phyloP scores from a whole-genome alignment of 139 green algal species.

The Limnomonas spitsbergensis region DNA sequence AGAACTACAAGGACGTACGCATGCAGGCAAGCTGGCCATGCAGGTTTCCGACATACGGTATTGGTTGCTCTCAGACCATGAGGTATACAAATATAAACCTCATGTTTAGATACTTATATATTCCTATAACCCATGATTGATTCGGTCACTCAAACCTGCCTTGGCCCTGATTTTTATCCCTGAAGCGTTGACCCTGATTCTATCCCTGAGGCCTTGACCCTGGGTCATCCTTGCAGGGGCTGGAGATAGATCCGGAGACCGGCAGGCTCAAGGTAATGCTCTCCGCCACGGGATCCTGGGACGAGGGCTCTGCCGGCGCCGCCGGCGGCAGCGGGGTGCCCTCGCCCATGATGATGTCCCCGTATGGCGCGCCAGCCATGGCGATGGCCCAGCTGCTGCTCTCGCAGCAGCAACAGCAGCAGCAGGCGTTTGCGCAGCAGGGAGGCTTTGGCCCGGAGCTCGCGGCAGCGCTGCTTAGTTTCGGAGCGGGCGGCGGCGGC shows the following conservation, averaged over 20 bases:
- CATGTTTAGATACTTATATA: too few species aligned
- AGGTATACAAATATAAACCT: too few species aligned
- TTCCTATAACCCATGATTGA: too few species aligned
- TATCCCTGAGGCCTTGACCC: too few species aligned
- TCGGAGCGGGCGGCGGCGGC: too few species aligned
- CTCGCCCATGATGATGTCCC: background rate
- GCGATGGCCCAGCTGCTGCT: background rate
- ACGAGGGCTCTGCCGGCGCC: background rate
- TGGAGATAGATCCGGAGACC: slow-evolving; percentile 11
- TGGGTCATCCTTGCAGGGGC: too few species aligned
- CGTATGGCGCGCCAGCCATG: background rate
- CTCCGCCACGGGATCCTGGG: slow-evolving; percentile 20
- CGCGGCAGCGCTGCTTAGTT: background rate
- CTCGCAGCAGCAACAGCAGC: background rate
- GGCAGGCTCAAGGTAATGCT: slow-evolving; percentile 19
- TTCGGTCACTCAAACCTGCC: too few species aligned
- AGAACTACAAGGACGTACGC: slow-evolving; percentile 22
- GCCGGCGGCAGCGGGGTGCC: background rate
- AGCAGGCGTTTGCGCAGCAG: background rate
- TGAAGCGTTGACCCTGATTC: too few species aligned
- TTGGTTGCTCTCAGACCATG: too few species aligned
- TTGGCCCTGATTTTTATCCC: too few species aligned
- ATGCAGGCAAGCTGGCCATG: background rate
- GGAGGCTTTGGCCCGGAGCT: too few species aligned
- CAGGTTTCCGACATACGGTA: background rate